These are phyloP conservation scores for Triticum urartu DNA, from an alignment of 176 grass and related monocot species.

Conservation along the genomic window DNA sequence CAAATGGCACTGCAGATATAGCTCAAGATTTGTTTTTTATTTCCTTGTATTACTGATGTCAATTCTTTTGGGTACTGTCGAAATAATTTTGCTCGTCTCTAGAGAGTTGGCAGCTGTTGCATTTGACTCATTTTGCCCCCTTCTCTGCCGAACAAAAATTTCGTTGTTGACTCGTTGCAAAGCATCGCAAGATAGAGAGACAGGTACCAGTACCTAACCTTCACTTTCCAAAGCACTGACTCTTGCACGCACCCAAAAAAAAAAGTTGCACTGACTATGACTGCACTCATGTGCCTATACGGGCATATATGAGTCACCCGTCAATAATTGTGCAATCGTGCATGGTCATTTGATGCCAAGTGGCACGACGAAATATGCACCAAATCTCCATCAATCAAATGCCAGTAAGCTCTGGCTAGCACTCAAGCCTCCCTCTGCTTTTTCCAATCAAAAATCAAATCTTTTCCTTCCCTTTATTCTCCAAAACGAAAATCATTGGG, in stretches of 20 bases:
- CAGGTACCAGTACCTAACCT: background rate
- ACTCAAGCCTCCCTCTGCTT: background rate
- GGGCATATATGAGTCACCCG: background rate
- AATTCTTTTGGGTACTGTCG: background rate
- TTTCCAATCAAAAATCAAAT: background rate
- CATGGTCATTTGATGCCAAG: background rate
- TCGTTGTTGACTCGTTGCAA: background rate
- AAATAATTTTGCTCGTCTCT: background rate
- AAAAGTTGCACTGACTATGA: background rate
- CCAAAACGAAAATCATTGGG: background rate
- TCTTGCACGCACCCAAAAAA: background rate
- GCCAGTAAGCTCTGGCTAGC: background rate
- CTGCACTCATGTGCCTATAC: background rate
- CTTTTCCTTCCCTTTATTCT: background rate
- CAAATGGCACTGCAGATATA: background rate
- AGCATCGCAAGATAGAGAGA: background rate
- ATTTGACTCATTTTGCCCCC: background rate
- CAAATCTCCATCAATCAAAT: background rate
- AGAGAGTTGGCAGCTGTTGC: background rate
- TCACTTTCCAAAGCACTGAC: slow-evolving; percentile 2
- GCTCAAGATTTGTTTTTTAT: background rate
- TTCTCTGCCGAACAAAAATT: background rate
- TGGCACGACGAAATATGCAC: background rate
- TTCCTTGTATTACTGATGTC: background rate
- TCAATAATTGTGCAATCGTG: background rate